Percentiles rank a stretch among this genome's conserved stretches.
phyloP scores from a whole-genome alignment of 148 eudicot genomes.

The Rhododendron griersonianum region DNA sequence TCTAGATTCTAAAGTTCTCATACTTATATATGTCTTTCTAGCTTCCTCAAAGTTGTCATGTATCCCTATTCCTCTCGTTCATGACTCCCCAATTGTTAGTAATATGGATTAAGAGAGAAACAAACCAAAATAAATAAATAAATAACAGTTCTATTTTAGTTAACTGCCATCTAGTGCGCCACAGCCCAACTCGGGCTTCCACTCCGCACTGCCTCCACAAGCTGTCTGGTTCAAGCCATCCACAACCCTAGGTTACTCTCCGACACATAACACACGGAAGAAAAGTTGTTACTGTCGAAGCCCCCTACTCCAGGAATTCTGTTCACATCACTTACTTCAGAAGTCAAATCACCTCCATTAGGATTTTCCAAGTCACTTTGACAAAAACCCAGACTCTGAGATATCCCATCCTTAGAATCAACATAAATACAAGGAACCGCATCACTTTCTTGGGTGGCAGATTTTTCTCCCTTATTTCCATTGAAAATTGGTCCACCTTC shows the following conservation, averaged over 20 bases:
- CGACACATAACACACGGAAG: background rate
- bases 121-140: background rate
- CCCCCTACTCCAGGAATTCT: background rate
- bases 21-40: background rate
- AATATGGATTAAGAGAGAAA: background rate
- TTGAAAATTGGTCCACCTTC: background rate
- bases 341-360: background rate
- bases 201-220: background rate
- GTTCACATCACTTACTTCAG: background rate
- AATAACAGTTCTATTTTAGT: background rate
- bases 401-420: background rate
- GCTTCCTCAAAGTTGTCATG: background rate
- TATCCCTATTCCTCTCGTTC: background rate
- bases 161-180: background rate
- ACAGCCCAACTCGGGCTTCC: too few relatives aligned
- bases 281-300: background rate
- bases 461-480: conserved; percentile 5
- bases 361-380: background rate
- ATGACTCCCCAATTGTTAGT: background rate
- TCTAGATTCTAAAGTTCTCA: background rate
- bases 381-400: background rate
- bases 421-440: background rate
- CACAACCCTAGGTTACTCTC: background rate
- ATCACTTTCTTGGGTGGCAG: background rate
- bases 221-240: conserved; percentile 7